phyloP scores from a whole-genome alignment of 2,329 filamentous ascomycete species.

The Zasmidium citrigriseum region DNA sequence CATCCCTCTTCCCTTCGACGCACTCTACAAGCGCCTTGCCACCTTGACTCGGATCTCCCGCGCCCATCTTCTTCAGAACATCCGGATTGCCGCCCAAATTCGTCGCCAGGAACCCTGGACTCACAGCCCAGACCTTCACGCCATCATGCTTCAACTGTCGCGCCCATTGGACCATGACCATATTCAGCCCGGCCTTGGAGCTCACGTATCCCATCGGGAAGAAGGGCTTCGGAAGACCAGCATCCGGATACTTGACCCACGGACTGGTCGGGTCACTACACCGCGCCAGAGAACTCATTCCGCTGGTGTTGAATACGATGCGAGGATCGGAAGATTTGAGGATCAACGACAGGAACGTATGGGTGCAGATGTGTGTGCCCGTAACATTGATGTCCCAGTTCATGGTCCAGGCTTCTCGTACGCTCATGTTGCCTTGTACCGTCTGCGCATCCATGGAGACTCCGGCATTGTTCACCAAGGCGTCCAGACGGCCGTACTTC shows the following conservation, averaged over 20 bases:
- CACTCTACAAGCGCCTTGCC: conserved; percentile 33
- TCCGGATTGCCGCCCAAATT: conserved; percentile 35
- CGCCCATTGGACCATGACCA: conserved; percentile 49
- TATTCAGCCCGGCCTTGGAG: conserved; percentile 47
- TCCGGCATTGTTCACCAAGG: conserved; percentile 60
- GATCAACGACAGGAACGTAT: conserved; percentile 39
- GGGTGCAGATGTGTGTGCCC: conserved; percentile 41
- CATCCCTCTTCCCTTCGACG: conserved; percentile 36
- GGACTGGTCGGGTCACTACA: conserved; percentile 25
- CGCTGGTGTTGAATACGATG: conserved; percentile 44
- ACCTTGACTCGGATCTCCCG: conserved; percentile 32
- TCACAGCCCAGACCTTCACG: conserved; percentile 47
- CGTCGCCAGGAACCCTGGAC: conserved; percentile 47
- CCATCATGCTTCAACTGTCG: conserved; percentile 39
- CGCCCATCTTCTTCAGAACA: conserved; percentile 30
- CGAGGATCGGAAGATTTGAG: conserved; percentile 38
- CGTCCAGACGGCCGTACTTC: conserved; percentile 52
- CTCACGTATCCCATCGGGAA: conserved; percentile 36
- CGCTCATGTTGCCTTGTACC: conserved; percentile 27
- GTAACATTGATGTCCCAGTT: conserved; percentile 42
- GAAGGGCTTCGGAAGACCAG: conserved; percentile 46
- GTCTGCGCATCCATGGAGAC: conserved; percentile 45
- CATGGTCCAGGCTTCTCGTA: conserved; percentile 39
- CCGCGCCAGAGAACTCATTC: conserved; percentile 42
- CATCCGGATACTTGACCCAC: conserved; percentile 5